A percentile compares a stretch with the other conserved stretches of the same genome.
Conservation (phyloP, 2,329 filamentous ascomycete species). For the Aspergillus pseudoviridinutans region DNA sequence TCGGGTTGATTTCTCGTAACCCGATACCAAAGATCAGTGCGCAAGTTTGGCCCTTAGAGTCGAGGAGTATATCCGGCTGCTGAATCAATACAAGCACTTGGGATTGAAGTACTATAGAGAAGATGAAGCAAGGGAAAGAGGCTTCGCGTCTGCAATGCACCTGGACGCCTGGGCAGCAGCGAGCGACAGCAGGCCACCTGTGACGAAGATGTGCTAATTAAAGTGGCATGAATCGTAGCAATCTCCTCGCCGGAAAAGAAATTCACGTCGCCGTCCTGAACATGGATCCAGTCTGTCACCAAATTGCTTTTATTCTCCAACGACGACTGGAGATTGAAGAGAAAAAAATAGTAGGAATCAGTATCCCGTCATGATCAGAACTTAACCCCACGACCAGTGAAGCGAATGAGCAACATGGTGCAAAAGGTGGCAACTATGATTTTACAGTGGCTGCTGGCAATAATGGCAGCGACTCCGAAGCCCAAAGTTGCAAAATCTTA, state of each 20-base stretch:
- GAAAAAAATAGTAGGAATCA: background rate
- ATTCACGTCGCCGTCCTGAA: background rate
- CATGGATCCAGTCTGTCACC: background rate
- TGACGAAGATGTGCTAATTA: slow-evolving; percentile 8
- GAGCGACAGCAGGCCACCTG: slow-evolving; percentile 10
- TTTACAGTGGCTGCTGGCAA: background rate
- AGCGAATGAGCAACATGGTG: background rate
- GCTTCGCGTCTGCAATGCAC: slow-evolving; percentile 5
- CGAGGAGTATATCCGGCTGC: background rate
- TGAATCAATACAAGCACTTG: background rate
- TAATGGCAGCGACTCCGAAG: background rate
- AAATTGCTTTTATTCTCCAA: background rate
- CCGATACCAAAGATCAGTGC: background rate
- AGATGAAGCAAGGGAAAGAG: slow-evolving; percentile 15
- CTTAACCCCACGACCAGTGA: background rate
- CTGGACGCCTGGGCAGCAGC: slow-evolving; percentile 6
- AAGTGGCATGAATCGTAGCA: slow-evolving; percentile 4
- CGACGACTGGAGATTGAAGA: background rate
- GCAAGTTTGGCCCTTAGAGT: background rate
- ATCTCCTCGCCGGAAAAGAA: background rate
- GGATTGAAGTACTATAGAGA: slow-evolving; percentile 4
- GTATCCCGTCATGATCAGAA: background rate
- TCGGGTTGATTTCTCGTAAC: background rate
- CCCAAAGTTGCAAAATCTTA: background rate
- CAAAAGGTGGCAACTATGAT: background rate